Conservation (phyloP, 1,284 basidiomycete species). For the Cryptococcus sp. region DNA sequence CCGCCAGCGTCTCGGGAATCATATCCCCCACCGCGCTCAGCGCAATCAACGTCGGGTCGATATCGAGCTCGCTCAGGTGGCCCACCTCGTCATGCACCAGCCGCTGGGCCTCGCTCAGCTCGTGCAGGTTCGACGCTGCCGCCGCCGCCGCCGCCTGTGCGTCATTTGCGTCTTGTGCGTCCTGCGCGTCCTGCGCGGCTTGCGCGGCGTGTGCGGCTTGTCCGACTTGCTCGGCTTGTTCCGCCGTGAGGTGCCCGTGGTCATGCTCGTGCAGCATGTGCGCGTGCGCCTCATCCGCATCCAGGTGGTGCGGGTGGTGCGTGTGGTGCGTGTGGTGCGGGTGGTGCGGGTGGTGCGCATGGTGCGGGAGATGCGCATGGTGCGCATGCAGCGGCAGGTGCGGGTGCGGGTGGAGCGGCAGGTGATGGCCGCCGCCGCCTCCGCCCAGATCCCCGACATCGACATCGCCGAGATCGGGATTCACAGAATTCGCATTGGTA, state of each 20-base stretch:
- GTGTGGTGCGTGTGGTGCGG: not conserved
- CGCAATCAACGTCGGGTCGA: conserved; percentile 29
- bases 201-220: conserved; percentile 4
- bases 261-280: not conserved
- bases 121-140: not conserved
- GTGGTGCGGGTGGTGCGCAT: not conserved
- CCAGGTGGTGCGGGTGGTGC: not conserved
- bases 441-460: not conserved
- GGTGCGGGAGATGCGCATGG: too few species aligned
- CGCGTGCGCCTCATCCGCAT: not conserved
- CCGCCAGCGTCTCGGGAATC: conserved; percentile 15
- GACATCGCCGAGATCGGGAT: not conserved
- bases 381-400: not conserved
- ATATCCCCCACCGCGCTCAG: conserved; percentile 8
- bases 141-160: not conserved
- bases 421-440: not conserved
- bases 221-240: not conserved
- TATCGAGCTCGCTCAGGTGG: conserved; percentile 13
- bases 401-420: not conserved
- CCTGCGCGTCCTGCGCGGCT: not conserved
- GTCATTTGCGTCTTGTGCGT: not conserved
- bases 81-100: not conserved
- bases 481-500: conserved; percentile 13
- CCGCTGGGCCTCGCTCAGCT: not conserved
- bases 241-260: not conserved